These are phyloP conservation scores for Pseudocercospora vitis DNA, from an alignment of 2,329 filamentous ascomycete genomes.

Conservation along the genomic window DNA sequence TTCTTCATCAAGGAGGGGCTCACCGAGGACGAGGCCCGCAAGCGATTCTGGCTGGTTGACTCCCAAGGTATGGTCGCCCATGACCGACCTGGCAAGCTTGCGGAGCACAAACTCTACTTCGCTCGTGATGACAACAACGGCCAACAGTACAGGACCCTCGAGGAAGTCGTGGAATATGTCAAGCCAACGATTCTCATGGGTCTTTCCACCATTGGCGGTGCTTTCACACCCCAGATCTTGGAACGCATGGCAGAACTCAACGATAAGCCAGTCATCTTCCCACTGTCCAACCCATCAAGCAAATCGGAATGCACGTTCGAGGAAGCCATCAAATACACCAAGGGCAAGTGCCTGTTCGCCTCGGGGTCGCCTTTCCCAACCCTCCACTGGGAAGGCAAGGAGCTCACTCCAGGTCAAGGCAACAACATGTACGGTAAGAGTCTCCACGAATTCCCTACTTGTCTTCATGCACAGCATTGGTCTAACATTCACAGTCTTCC, in stretches of 20 bases:
- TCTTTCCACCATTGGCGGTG: constrained; percentile 88
- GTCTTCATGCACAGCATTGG: too few relatives aligned
- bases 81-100: constrained; percentile 90
- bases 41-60: constrained; percentile 97
- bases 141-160: constrained; percentile 71
- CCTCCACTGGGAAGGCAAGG: constrained; percentile 50
- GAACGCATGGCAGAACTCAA: constrained; percentile 61
- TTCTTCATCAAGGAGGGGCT: constrained; percentile 93
- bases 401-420: constrained; percentile 59
- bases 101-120: constrained; percentile 76
- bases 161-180: constrained; percentile 91
- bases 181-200: constrained; percentile 94
- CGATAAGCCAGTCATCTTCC: constrained; percentile 75
- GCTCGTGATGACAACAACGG: constrained; percentile 65
- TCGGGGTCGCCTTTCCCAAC: constrained; percentile 89
- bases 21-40: constrained; percentile 79
- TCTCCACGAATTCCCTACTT: background rate
- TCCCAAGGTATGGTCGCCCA: constrained; percentile 84
- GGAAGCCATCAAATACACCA: constrained; percentile 85
- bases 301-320: constrained; percentile 98
- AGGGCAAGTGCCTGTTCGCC: constrained; percentile 81
- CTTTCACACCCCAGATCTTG: constrained; percentile 87
- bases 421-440: constrained; percentile 62
- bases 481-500: constrained; percentile 74
- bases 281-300: constrained; percentile 90